Evolutionary conservation across 768 basidiomycete genomes (phyloP).

Genomic region (Hebeloma cylindrosporum): DNA sequence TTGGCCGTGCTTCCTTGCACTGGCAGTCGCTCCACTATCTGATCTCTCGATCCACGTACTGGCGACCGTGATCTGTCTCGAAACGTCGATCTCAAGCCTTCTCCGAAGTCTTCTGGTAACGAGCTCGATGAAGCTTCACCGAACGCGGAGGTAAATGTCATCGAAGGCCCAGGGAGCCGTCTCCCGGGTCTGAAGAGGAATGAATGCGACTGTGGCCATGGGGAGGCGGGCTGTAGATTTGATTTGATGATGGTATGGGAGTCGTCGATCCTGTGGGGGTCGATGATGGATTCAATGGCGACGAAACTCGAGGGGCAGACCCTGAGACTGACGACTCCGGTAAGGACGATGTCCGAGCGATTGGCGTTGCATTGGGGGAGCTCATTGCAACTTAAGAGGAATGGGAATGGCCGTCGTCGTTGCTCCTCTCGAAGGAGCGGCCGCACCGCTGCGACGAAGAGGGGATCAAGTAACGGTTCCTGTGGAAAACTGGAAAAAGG

Average conservation of each 20-base stretch:
- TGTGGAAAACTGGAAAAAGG: slow-evolving; percentile 1
- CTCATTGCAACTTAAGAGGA: neutral
- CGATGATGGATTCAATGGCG: slow-evolving; percentile 15
- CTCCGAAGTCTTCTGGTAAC: slow-evolving; percentile 13
- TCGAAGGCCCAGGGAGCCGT: slow-evolving; percentile 7
- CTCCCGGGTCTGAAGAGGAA: slow-evolving; percentile 4
- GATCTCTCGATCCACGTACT: slow-evolving; percentile 10
- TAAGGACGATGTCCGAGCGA: slow-evolving; percentile 9
- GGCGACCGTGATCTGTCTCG: slow-evolving; percentile 25
- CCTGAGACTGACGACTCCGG: slow-evolving; percentile 10
- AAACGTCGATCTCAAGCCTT: slow-evolving; percentile 18
- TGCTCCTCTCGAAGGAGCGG: neutral
- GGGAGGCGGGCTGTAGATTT: neutral
- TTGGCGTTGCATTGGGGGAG: slow-evolving; percentile 18
- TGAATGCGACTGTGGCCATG: neutral
- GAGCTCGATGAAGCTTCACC: slow-evolving; percentile 13
- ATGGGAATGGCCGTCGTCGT: neutral
- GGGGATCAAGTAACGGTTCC: no score
- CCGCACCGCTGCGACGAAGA: neutral
- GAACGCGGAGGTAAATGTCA: slow-evolving; percentile 6
- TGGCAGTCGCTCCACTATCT: slow-evolving; percentile 3
- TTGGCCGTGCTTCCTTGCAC: slow-evolving; percentile 11
- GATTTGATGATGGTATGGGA: slow-evolving; percentile 5
- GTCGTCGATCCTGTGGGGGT: slow-evolving; percentile 12
- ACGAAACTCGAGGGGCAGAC: slow-evolving; percentile 19